Percentiles rank a stretch among this genome's conserved stretches.
These are phyloP conservation scores for Hanseniaspora valbyensis DNA, from an alignment of 805 yeast species.

Conservation along the genomic window DNA sequence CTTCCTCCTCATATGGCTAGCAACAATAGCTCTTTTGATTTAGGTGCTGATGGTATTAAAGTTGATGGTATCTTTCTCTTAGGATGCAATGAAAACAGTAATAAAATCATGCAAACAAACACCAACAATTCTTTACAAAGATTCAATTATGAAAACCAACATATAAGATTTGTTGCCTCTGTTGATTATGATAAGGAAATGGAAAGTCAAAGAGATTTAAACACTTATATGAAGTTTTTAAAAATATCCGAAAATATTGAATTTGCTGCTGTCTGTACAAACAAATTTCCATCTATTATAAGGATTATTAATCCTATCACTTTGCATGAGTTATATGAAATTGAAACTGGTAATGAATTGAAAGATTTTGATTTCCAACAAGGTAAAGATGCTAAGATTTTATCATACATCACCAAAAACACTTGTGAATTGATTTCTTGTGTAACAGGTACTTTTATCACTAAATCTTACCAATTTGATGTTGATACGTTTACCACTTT, in stretches of 20 bases:
- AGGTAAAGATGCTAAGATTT: slow-evolving; percentile 47
- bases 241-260: slow-evolving; percentile 47
- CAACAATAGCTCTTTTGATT: neutral
- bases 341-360: slow-evolving; percentile 43
- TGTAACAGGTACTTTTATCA: slow-evolving; percentile 32
- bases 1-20: neutral
- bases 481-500: slow-evolving; percentile 28
- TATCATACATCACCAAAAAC: slow-evolving; percentile 51
- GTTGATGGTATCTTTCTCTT: slow-evolving; percentile 42
- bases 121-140: slow-evolving; percentile 42
- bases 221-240: slow-evolving; percentile 51
- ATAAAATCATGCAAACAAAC: slow-evolving; percentile 53
- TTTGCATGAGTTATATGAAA: slow-evolving; percentile 43
- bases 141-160: slow-evolving; percentile 50
- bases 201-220: slow-evolving; percentile 31
- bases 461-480: slow-evolving; percentile 27
- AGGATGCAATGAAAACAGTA: slow-evolving; percentile 65
- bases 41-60: slow-evolving; percentile 19
- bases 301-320: slow-evolving; percentile 49
- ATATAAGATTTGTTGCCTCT: slow-evolving; percentile 47
- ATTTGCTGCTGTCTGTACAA: slow-evolving; percentile 58
- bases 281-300: slow-evolving; percentile 51
- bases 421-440: slow-evolving; percentile 37
- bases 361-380: slow-evolving; percentile 54
- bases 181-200: slow-evolving; percentile 39